These are phyloP conservation scores for Dactylorhiza incarnata DNA, from an alignment of 106 monocot species.

Conservation along the genomic window DNA sequence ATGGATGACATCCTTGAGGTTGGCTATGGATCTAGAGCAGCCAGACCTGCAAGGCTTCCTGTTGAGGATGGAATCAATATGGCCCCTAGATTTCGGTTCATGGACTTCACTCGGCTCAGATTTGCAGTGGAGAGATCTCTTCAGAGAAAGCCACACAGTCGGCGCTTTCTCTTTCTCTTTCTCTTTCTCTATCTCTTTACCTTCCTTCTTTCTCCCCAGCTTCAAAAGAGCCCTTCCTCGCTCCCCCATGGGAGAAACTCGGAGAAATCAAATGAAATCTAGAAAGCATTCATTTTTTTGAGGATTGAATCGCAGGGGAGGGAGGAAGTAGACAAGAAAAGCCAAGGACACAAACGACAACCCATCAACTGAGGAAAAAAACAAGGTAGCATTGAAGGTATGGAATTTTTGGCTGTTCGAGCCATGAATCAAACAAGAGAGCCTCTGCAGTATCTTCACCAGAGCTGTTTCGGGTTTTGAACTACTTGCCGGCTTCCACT, in stretches of 20 bases:
- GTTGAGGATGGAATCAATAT: slow-evolving; percentile 30
- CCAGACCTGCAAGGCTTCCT: slow-evolving; percentile 56
- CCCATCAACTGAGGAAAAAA: background rate
- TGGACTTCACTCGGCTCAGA: slow-evolving; percentile 85
- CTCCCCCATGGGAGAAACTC: slow-evolving; percentile 1
- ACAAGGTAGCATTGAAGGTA: background rate
- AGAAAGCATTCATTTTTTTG: background rate
- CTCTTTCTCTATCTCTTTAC: background rate
- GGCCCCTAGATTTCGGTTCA: slow-evolving; percentile 48
- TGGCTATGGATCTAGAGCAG: slow-evolving; percentile 81
- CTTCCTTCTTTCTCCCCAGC: slow-evolving; percentile 3
- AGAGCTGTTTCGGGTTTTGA: background rate
- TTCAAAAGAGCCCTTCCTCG: background rate
- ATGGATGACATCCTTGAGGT: slow-evolving; percentile 80
- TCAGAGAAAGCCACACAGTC: slow-evolving; percentile 77
- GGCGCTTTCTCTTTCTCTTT: slow-evolving; percentile 42
- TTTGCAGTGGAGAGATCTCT: slow-evolving; percentile 85
- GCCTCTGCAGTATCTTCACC: slow-evolving; percentile 1
- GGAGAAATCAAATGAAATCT: background rate
- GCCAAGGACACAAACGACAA: background rate
- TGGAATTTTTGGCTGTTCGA: slow-evolving; percentile 22
- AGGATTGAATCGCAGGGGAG: slow-evolving; percentile 3
- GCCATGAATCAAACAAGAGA: slow-evolving; percentile 14
- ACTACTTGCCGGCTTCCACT: background rate
- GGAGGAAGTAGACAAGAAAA: slow-evolving; percentile 8